Base-by-base conservation (phyloP, 2,329 filamentous ascomycete species). In the Tympanopsis confertula region DNA sequence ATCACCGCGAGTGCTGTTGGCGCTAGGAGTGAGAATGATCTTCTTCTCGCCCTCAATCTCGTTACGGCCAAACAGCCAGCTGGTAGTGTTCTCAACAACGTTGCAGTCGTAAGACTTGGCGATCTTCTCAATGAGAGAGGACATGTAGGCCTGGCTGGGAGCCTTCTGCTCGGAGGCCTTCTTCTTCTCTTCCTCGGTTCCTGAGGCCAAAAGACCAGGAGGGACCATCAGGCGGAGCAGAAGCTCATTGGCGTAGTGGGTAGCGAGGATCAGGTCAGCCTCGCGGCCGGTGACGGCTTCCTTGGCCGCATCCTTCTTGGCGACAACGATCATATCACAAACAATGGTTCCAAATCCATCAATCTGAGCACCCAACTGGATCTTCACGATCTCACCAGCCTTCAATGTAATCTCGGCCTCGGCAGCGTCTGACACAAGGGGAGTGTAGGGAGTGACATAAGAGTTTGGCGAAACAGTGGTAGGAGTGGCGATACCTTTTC, bases 11-110 rank as follows among this genome's bases (percentile, higher is more conserved):
- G 83, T 78, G 47, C 86, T 86, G 53, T 95, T 13, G n/a, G n/a
- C 87, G 37, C 79, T 75, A 22, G 87, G 84, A 18, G 86, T 74
- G 41, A 98, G 69, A 48, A 98, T 91, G 55, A 98, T 94, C 78
- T 95, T 96, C 80, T 95, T 95, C 71, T 82, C 59, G 52, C 85
- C 84, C 69, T 98, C 91, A 46, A 98, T 96, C 63, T 98, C 91
- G 63, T 96, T 94, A 59, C 85, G 84, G 56, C 86, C 87, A 58
- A 98, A 96, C 43, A 86, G 66, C 88, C 91, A 98, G 55, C 86
- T 94, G 32, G 91, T 98, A 45, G 91, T 98, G 72, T 88, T 94
- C 74, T 98, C 91, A 40, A 98, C 86, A 19, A 96, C 67, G 59
- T 81, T 93, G 71, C 84, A 88, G 44, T 86, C 88, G 63, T 93